Conservation (phyloP, 805 yeast genomes). For the Pichia occidentalis region DNA sequence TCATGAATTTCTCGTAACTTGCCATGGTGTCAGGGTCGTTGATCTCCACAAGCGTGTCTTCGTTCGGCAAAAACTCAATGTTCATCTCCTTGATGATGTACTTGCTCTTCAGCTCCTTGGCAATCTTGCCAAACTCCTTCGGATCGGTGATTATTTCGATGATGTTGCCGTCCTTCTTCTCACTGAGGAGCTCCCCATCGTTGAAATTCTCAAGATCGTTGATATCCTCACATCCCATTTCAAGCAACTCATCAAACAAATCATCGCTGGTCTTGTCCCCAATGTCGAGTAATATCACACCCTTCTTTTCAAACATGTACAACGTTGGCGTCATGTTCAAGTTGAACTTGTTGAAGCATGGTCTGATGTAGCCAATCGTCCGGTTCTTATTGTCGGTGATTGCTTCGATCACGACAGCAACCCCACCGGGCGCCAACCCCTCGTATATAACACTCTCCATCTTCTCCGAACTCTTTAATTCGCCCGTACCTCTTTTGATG, state of each 20-base stretch:
- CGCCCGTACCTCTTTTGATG: constrained; percentile 76
- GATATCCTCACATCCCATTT: constrained; percentile 74
- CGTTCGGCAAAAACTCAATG: constrained; percentile 57
- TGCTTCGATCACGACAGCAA: constrained; percentile 78
- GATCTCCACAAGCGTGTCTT: constrained; percentile 52
- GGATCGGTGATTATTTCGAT: constrained; percentile 59
- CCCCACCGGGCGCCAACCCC: constrained; percentile 90
- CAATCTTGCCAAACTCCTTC: constrained; percentile 51
- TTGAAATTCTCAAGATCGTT: constrained; percentile 20
- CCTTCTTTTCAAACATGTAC: constrained; percentile 72
- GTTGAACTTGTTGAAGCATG: constrained; percentile 65
- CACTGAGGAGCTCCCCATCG: constrained; percentile 15
- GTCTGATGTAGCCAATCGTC: constrained; percentile 67
- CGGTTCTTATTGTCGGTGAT: constrained; percentile 84
- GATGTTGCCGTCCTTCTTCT: constrained; percentile 18
- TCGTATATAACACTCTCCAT: constrained; percentile 66
- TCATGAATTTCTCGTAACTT: constrained; percentile 51
- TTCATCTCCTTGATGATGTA: constrained; percentile 66
- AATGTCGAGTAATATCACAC: constrained; percentile 55
- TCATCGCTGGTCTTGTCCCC: constrained; percentile 43
- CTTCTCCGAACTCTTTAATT: constrained; percentile 37
- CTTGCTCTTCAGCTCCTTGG: constrained; percentile 48
- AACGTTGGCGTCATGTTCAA: constrained; percentile 63
- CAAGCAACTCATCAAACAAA: constrained; percentile 68
- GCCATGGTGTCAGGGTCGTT: constrained; percentile 45